phyloP scores from a whole-genome alignment of 2,329 filamentous ascomycete genomes.

The Allantophomopsis cytisporea region DNA sequence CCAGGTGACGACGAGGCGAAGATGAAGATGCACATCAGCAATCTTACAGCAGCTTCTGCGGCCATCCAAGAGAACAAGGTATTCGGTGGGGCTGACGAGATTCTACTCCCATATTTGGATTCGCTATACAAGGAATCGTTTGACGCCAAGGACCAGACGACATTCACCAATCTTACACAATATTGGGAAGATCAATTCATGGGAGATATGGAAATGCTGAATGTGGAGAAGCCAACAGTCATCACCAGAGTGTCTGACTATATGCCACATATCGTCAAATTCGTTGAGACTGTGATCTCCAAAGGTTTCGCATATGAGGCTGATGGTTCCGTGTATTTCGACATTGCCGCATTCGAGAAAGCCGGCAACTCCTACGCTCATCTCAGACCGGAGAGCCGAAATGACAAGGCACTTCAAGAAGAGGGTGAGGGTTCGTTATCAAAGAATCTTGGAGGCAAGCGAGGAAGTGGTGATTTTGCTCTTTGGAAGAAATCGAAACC shows the following conservation, averaged over 20 bases:
- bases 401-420: slow-evolving; percentile 69
- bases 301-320: slow-evolving; percentile 77
- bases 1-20: slow-evolving; percentile 50
- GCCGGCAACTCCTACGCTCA: slow-evolving; percentile 77
- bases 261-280: slow-evolving; percentile 72
- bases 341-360: slow-evolving; percentile 75
- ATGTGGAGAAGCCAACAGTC: slow-evolving; percentile 70
- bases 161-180: slow-evolving; percentile 78
- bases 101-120: slow-evolving; percentile 76
- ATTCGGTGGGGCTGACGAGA: slow-evolving; percentile 44
- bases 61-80: slow-evolving; percentile 33
- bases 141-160: slow-evolving; percentile 48
- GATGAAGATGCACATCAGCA: slow-evolving; percentile 57
- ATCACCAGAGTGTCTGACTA: slow-evolving; percentile 90
- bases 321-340: slow-evolving; percentile 88
- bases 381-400: slow-evolving; percentile 72
- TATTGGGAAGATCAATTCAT: slow-evolving; percentile 82
- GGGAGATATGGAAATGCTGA: slow-evolving; percentile 75
- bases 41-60: slow-evolving; percentile 24
- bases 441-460: slow-evolving; percentile 51
- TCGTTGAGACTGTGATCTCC: slow-evolving; percentile 68
- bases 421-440: slow-evolving; percentile 81
- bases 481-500: slow-evolving; percentile 89
- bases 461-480: slow-evolving; percentile 72
- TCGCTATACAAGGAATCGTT: slow-evolving; percentile 47